Conservation (phyloP, 306 rosid genomes). For the Begonia masoniana region DNA sequence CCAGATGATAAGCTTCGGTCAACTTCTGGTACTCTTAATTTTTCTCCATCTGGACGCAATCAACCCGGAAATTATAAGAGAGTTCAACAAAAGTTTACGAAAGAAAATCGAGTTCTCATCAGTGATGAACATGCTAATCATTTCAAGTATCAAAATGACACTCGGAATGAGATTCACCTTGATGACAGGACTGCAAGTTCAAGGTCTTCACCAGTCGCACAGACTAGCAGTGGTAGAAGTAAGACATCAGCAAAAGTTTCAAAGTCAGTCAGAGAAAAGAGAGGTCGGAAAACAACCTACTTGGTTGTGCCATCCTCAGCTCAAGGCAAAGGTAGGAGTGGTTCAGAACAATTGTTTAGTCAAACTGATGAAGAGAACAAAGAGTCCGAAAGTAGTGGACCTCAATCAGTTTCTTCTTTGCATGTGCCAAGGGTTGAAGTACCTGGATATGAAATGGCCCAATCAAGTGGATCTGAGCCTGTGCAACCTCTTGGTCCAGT, state of each 20-base stretch:
- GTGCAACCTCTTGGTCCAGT: slow-evolving; percentile 47
- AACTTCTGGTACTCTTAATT: slow-evolving; percentile 54
- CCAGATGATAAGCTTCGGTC: slow-evolving; percentile 70
- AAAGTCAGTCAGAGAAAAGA: slow-evolving; percentile 64
- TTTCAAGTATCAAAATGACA: slow-evolving; percentile 56
- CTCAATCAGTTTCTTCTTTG: slow-evolving; percentile 28
- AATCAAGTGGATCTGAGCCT: slow-evolving; percentile 68
- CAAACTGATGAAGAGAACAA: slow-evolving; percentile 54
- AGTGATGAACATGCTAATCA: slow-evolving; percentile 44
- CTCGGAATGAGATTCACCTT: slow-evolving; percentile 45
- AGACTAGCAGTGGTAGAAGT: slow-evolving; percentile 46
- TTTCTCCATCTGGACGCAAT: slow-evolving; percentile 27
- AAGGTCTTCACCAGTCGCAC: slow-evolving; percentile 28
- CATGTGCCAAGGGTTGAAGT: slow-evolving; percentile 49
- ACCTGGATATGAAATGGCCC: slow-evolving; percentile 55
- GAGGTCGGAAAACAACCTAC: slow-evolving; percentile 37
- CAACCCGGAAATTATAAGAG: slow-evolving; percentile 32
- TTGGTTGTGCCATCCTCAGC: slow-evolving; percentile 31
- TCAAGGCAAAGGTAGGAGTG: slow-evolving; percentile 47
- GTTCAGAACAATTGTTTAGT: slow-evolving; percentile 51
- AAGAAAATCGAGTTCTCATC: slow-evolving; percentile 38
- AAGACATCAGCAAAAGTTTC: slow-evolving; percentile 59
- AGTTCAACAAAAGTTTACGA: slow-evolving; percentile 40
- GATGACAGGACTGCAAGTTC: slow-evolving; percentile 53
- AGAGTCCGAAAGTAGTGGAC: slow-evolving; percentile 58